Percentiles rank a stretch among this genome's conserved stretches.
Evolutionary conservation across 495 filamentous ascomycete species (phyloP).

Genomic region (Niebla homalea): DNA sequence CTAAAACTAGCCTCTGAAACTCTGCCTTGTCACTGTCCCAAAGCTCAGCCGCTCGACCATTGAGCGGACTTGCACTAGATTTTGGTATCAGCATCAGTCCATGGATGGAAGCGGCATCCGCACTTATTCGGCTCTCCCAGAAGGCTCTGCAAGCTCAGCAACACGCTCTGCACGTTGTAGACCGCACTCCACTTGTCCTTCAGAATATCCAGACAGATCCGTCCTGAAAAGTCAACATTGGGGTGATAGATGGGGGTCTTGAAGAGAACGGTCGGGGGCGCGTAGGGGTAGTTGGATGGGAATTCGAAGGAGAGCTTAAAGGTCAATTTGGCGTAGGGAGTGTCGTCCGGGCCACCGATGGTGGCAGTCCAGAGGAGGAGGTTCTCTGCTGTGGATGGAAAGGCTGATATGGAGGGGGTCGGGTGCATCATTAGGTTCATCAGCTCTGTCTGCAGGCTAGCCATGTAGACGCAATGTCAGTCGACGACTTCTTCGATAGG

Average conservation of each 20-base stretch:
- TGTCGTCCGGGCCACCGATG: constrained; percentile 81
- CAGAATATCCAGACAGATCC: constrained; percentile 91
- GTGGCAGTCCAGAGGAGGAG: constrained; percentile 86
- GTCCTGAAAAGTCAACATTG: constrained; percentile 83
- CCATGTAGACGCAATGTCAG: neutral
- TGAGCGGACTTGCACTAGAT: constrained; percentile 75
- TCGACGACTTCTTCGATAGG: neutral
- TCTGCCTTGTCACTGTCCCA: constrained; percentile 85
- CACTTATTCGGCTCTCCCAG: constrained; percentile 98
- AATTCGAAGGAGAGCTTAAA: constrained; percentile 93
- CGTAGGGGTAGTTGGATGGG: constrained; percentile 84
- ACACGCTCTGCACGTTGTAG: constrained; percentile 85
- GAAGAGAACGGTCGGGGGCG: constrained; percentile 84
- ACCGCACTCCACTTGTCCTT: constrained; percentile 97
- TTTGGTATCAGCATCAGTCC: neutral
- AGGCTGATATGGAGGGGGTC: constrained; percentile 87
- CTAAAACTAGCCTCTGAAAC: constrained; percentile 67
- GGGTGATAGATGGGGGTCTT: constrained; percentile 90
- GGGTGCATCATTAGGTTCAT: constrained; percentile 96
- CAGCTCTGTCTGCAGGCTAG: constrained; percentile 84
- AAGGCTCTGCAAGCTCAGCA: constrained; percentile 87
- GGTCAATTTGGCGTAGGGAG: constrained; percentile 74
- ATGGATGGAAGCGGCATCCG: neutral
- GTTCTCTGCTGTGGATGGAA: constrained; percentile 81
- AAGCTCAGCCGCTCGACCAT: constrained; percentile 88